These are phyloP conservation scores for Trichocomaceae sp. DNA, from an alignment of 2,329 filamentous ascomycete genomes.

Conservation along the genomic window DNA sequence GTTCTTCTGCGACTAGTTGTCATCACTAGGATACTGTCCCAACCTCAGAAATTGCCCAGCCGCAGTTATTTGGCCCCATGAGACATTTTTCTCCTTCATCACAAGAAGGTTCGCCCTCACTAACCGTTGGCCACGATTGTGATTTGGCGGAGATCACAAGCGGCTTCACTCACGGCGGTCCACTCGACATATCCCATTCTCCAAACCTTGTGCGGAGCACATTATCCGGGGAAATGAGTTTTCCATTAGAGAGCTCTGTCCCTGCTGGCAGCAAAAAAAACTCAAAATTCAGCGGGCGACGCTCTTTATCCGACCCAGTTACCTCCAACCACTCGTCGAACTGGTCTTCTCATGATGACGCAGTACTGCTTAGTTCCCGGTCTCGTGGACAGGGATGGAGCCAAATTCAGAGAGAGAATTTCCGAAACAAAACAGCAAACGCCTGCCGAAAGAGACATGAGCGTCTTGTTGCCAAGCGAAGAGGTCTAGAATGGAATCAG, in stretches of 20 bases:
- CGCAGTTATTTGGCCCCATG: slow-evolving; percentile 12
- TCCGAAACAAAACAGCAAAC: slow-evolving; percentile 69
- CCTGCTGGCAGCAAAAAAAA: slow-evolving; percentile 3
- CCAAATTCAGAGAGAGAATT: slow-evolving; percentile 69
- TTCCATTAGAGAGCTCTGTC: background rate
- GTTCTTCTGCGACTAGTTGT: background rate
- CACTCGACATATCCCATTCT: slow-evolving; percentile 10
- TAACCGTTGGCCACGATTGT: slow-evolving; percentile 13
- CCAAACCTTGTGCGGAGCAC: background rate
- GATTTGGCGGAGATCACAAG: slow-evolving; percentile 14
- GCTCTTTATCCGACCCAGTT: slow-evolving; percentile 1
- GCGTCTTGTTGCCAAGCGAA: slow-evolving; percentile 66
- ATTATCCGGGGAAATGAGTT: slow-evolving; percentile 6
- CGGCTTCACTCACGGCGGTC: slow-evolving; percentile 11
- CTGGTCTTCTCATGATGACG: slow-evolving; percentile 70
- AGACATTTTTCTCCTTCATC: slow-evolving; percentile 8
- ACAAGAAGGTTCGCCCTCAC: slow-evolving; percentile 12
- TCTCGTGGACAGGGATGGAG: slow-evolving; percentile 75
- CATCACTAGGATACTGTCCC: background rate
- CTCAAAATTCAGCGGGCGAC: background rate
- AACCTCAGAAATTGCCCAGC: background rate
- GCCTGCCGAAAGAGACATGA: slow-evolving; percentile 88
- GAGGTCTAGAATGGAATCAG: slow-evolving; percentile 71
- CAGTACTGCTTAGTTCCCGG: slow-evolving; percentile 63
- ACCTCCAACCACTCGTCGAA: slow-evolving; percentile 40